A percentile compares a stretch with the other conserved stretches of the same genome.
Evolutionary conservation across 1,284 basidiomycete species (phyloP).

Genomic region (Marasmius sp.): DNA sequence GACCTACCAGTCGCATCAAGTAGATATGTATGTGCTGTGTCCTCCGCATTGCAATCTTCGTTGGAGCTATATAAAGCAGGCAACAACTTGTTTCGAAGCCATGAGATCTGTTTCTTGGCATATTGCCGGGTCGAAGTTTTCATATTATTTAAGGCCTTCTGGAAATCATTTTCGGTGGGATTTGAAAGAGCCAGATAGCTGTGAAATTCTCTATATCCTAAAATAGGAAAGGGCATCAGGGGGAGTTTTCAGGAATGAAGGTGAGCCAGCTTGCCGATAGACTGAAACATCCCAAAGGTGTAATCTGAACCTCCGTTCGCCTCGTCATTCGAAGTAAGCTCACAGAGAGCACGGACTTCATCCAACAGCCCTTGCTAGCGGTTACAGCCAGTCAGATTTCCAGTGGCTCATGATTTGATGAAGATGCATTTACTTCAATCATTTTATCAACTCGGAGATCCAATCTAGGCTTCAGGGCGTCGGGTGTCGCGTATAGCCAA

Average conservation of each 20-base stretch:
- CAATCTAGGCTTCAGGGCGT: slow-evolving; percentile 65
- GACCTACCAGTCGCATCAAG: slow-evolving; percentile 75
- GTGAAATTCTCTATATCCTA: slow-evolving; percentile 91
- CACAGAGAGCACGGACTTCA: slow-evolving; percentile 69
- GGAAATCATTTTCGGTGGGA: slow-evolving; percentile 47
- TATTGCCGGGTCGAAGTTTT: slow-evolving; percentile 90
- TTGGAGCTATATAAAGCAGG: slow-evolving; percentile 68
- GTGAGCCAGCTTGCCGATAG: slow-evolving; percentile 71
- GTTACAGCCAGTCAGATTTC: slow-evolving; percentile 7
- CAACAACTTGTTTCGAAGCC: slow-evolving; percentile 90
- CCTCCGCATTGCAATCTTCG: slow-evolving; percentile 31
- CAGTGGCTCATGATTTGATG: background rate
- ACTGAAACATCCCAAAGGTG: slow-evolving; percentile 89
- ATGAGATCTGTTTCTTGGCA: slow-evolving; percentile 88
- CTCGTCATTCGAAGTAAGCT: slow-evolving; percentile 23
- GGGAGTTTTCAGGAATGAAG: background rate
- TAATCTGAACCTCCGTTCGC: slow-evolving; percentile 41
- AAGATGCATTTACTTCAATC: slow-evolving; percentile 61
- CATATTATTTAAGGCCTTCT: slow-evolving; percentile 72
- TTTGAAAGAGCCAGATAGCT: slow-evolving; percentile 51
- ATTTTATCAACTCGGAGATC: slow-evolving; percentile 87
- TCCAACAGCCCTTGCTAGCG: slow-evolving; percentile 75
- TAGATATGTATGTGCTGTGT: slow-evolving; percentile 47
- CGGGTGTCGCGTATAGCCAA: slow-evolving; percentile 86
- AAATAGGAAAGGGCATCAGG: slow-evolving; percentile 1